Evolutionary conservation across 768 basidiomycete genomes (phyloP).

Genomic region (Postia placenta): DNA sequence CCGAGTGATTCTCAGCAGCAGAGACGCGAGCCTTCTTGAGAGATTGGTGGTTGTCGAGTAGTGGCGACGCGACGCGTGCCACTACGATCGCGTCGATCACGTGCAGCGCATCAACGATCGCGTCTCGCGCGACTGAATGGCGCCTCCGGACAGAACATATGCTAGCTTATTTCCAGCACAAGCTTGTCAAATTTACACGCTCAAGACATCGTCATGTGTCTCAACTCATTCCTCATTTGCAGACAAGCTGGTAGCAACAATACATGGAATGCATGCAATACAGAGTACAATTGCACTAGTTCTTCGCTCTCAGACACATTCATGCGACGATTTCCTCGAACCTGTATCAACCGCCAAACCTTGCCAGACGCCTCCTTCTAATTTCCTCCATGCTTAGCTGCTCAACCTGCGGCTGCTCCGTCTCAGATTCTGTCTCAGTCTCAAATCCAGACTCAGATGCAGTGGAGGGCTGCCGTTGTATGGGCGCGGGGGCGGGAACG

Average conservation of each 20-base stretch:
- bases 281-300: no score
- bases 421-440: conserved; percentile 22
- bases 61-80: not conserved
- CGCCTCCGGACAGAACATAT: no score
- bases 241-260: no score
- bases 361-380: conserved; percentile 53
- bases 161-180: no score
- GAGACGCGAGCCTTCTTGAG: not conserved
- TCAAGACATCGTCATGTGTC: no score
- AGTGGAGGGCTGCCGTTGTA: conserved; percentile 20
- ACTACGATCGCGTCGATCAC: conserved; percentile 1
- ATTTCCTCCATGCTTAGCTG: conserved; percentile 59
- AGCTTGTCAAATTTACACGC: no score
- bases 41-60: not conserved
- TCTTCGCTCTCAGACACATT: no score
- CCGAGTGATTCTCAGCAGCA: not conserved
- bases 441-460: conserved; percentile 29
- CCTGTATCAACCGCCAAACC: conserved; percentile 55
- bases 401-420: conserved; percentile 25
- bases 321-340: no score
- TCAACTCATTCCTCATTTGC: no score
- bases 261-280: no score
- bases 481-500: conserved; percentile 1
- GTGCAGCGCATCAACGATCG: no score
- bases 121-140: no score